phyloP scores from a whole-genome alignment of 768 basidiomycete species.

The Candolleomyces aberdarensis region DNA sequence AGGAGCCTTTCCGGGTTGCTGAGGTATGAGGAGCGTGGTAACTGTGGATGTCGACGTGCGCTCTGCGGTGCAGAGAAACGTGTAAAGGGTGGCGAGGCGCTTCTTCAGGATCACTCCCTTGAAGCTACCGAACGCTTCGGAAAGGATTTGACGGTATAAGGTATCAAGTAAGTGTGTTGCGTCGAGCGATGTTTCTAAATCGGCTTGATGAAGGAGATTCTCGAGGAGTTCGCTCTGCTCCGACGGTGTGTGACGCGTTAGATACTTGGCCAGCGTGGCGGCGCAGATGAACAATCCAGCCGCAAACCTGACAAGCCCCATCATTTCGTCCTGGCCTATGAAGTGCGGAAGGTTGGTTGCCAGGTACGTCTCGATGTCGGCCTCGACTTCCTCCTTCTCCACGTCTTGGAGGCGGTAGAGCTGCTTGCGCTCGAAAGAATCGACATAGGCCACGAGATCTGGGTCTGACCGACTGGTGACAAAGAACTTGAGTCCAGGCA shows the following conservation, averaged over 20 bases:
- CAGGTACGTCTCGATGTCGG: slow-evolving; percentile 7
- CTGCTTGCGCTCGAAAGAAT: slow-evolving; percentile 2
- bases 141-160: slow-evolving; percentile 14
- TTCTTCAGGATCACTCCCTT: neutral
- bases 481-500: slow-evolving; percentile 19
- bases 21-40: slow-evolving; percentile 10
- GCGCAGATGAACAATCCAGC: slow-evolving; percentile 27
- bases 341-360: slow-evolving; percentile 1
- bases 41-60: slow-evolving; percentile 12
- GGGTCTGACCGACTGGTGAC: slow-evolving; percentile 19
- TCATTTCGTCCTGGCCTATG: neutral
- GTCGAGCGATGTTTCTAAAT: neutral
- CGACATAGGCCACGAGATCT: slow-evolving; percentile 11
- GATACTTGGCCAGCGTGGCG: slow-evolving; percentile 19
- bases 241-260: neutral
- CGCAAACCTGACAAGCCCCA: slow-evolving; percentile 12
- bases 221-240: neutral
- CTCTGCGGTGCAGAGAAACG: slow-evolving; percentile 19
- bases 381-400: neutral
- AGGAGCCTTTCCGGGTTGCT: neutral
- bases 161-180: slow-evolving; percentile 10
- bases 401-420: slow-evolving; percentile 10
- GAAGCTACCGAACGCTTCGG: slow-evolving; percentile 13
- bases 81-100: slow-evolving; percentile 16
- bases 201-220: neutral